phyloP scores from a whole-genome alignment of 1,284 basidiomycete species.

The Papiliotrema nemorosa region DNA sequence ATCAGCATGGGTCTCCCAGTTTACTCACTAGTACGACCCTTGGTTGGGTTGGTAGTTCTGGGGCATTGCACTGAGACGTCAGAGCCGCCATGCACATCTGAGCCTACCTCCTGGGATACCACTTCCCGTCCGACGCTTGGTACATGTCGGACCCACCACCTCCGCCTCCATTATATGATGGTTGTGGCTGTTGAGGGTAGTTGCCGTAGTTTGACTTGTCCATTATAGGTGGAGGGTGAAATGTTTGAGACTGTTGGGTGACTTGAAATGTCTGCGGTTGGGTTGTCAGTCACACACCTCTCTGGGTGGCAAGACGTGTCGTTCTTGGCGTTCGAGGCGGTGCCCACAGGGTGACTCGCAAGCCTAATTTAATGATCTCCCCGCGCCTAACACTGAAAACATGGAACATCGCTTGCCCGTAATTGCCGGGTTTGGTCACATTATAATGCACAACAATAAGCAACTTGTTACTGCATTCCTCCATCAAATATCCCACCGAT shows the following conservation, averaged over 20 bases:
- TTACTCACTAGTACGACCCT: constrained; percentile 3
- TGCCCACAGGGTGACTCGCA: too few relatives aligned
- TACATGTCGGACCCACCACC: constrained; percentile 2
- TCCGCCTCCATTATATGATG: neutral
- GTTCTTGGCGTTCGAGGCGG: too few relatives aligned
- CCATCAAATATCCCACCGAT: neutral
- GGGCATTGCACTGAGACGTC: constrained; percentile 1
- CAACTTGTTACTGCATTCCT: too few relatives aligned
- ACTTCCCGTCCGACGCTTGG: constrained; percentile 6
- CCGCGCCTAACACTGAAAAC: too few relatives aligned
- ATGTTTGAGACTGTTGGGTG: neutral
- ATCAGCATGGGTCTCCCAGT: neutral
- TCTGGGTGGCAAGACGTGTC: too few relatives aligned
- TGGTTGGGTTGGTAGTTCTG: constrained; percentile 5
- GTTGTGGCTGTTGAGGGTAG: neutral
- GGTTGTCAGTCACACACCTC: too few relatives aligned
- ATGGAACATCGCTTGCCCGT: too few relatives aligned
- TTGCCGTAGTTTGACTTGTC: constrained; percentile 1
- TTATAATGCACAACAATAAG: too few relatives aligned
- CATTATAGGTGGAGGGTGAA: neutral
- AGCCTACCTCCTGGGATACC: constrained; percentile 3
- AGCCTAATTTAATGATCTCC: too few relatives aligned
- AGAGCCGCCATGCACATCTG: too few relatives aligned
- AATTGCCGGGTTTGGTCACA: too few relatives aligned
- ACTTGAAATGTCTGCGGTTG: neutral